Evolutionary conservation across 208 protist genomes (phyloP), one percentile per base, ranked within the genome.

Genomic region (Trypanosoma melophagium): DNA sequence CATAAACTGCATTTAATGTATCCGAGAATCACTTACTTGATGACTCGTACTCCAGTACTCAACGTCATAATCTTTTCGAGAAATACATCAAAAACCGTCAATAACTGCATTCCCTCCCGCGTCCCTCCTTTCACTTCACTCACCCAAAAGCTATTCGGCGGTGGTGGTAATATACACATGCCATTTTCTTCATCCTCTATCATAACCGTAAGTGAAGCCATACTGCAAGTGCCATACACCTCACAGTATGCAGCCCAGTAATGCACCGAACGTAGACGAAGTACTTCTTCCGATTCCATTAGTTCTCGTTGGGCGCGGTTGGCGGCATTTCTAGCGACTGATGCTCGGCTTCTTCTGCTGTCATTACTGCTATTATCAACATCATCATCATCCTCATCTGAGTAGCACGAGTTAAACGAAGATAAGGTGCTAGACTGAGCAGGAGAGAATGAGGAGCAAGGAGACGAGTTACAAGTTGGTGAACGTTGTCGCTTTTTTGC

Each of bases 171-270:
- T 35, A 83, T 63, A 60, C 58, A 74, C 55, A 76, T 71, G 17
- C 72, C 77, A 35, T 54, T 47, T 17, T 59, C 77, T 41, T 74
- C 80, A 44, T 86, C 81, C 24, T 90, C 84, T 9, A 89, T 67
- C 55, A 80, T 80, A 35, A 91, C 79, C 9, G 73, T 84, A 16
- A 84, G 61, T 31, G 50, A 72, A 59, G 83, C 80, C 3, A 76
- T 74, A 52, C 71, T 81, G 60, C 79, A 52, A 0, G 79, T 92
- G 68, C 88, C 88, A 69, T 92, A 94, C 3, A 94, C 86, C 53
- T 87, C 76, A 64, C 83, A 89, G 71, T 84, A 83, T 3, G 86
- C 83, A 14, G 84, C 71, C 84, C 84, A 94, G 64, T 90, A 94
- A 59, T 81, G 66, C 16, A 70, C 69, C 0, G 75, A 76, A 7